Evolutionary conservation across 2,329 filamentous ascomycete species (phyloP).

Genomic region (Sarocladium strictum): DNA sequence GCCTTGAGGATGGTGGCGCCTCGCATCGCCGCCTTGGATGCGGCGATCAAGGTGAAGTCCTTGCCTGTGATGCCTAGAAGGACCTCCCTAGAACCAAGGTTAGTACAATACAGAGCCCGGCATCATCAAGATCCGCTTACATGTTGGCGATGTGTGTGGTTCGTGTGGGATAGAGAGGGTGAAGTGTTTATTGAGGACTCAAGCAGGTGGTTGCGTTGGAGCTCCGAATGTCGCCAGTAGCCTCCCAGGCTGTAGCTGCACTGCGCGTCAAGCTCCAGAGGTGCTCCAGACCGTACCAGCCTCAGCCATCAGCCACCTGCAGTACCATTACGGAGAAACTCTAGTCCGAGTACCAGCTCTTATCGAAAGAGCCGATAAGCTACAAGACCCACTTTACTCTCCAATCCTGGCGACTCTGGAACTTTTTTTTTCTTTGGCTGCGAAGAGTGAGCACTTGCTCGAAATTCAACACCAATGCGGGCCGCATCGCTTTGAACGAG

Average conservation of each 20-base stretch:
- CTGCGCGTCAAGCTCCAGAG: constrained; percentile 14
- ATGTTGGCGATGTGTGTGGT: constrained; percentile 10
- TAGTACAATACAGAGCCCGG: not conserved
- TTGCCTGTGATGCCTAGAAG: constrained; percentile 97
- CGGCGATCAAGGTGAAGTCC: constrained; percentile 97
- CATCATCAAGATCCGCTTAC: constrained; percentile 2
- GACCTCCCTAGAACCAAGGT: constrained; percentile 67
- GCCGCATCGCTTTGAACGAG: constrained; percentile 12
- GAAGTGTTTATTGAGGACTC: constrained; percentile 1
- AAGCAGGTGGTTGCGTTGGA: constrained; percentile 3
- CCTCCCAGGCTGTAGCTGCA: constrained; percentile 14
- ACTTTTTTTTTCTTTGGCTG: constrained; percentile 35
- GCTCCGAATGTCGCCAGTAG: not conserved
- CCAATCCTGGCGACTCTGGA: constrained; percentile 21
- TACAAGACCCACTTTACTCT: not conserved
- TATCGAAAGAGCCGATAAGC: constrained; percentile 1
- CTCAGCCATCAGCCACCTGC: not conserved
- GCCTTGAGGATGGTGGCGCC: constrained; percentile 94
- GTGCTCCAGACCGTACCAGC: not conserved
- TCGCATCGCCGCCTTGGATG: constrained; percentile 97
- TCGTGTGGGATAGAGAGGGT: not conserved
- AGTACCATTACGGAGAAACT: not conserved
- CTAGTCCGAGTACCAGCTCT: not conserved
- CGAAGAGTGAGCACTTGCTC: constrained; percentile 13
- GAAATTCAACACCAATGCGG: constrained; percentile 24